Evolutionary conservation across 139 green algal genomes (phyloP).

Genomic region (Ulvella scutata): DNA sequence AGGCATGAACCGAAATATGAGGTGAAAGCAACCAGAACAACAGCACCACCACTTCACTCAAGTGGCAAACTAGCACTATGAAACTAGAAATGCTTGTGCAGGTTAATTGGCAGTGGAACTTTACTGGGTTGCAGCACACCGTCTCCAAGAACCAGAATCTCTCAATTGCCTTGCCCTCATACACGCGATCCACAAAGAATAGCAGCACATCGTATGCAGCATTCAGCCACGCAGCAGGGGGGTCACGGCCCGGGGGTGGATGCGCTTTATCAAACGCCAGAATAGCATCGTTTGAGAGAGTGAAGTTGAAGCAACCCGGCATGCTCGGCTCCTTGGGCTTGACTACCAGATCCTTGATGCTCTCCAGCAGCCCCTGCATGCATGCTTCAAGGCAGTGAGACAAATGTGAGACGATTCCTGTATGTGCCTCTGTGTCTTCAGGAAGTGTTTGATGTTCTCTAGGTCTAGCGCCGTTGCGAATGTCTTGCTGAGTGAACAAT

Average conservation of each 20-base stretch:
- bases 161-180: conserved; percentile 55
- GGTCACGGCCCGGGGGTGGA: not conserved
- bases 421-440: too few relatives aligned
- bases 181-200: conserved; percentile 53
- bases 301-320: conserved; percentile 1
- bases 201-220: conserved; percentile 54
- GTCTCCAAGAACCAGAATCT: conserved; percentile 54
- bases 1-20: too few relatives aligned
- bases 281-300: not conserved
- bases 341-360: not conserved
- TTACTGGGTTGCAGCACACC: too few relatives aligned
- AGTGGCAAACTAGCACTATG: too few relatives aligned
- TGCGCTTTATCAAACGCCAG: not conserved
- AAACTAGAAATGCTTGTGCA: too few relatives aligned
- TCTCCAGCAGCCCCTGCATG: not conserved
- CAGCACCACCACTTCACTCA: too few relatives aligned
- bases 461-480: not conserved
- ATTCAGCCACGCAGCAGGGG: conserved; percentile 25
- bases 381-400: not conserved
- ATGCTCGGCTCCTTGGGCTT: conserved; percentile 7
- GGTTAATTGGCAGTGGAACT: too few relatives aligned
- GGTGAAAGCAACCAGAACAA: too few relatives aligned
- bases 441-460: too few relatives aligned
- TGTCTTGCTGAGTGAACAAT: not conserved
- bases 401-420: not conserved